phyloP scores from a whole-genome alignment of 2,329 filamentous ascomycete species.

The Neopestalotiopsis sp. region DNA sequence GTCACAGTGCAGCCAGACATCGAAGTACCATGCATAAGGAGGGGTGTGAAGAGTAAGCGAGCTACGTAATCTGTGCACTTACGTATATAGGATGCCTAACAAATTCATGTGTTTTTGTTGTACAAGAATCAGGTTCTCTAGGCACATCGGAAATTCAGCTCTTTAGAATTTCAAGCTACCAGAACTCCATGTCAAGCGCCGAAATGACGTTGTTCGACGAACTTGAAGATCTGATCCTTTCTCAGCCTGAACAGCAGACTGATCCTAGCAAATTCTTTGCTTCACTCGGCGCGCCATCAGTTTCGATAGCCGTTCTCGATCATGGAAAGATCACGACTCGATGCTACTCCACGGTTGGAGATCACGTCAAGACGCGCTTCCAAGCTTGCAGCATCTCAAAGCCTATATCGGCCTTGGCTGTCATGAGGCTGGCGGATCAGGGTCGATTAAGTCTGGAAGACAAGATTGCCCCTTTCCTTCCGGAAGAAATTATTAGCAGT shows the following conservation, averaged over 20 bases:
- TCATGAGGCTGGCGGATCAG: conserved; percentile 14
- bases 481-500: neutral
- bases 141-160: neutral
- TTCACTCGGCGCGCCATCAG: conserved; percentile 14
- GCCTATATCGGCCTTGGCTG: conserved; percentile 3
- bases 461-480: conserved; percentile 11
- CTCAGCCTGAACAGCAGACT: neutral
- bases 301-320: conserved; percentile 17
- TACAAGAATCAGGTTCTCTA: neutral
- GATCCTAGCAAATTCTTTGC: conserved; percentile 11
- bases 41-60: neutral
- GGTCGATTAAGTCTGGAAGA: conserved; percentile 11
- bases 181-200: no score
- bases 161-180: neutral
- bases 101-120: neutral
- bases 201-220: conserved; percentile 12
- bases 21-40: neutral
- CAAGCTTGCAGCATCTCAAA: conserved; percentile 18
- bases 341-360: conserved; percentile 9
- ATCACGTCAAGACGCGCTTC: conserved; percentile 10
- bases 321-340: conserved; percentile 9
- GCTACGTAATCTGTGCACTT: neutral
- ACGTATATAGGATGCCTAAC: neutral
- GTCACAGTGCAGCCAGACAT: neutral
- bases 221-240: neutral